A percentile compares a stretch with the other conserved stretches of the same genome.
phyloP scores from a whole-genome alignment of 2,329 filamentous ascomycete genomes.

The Fusarium sp. region DNA sequence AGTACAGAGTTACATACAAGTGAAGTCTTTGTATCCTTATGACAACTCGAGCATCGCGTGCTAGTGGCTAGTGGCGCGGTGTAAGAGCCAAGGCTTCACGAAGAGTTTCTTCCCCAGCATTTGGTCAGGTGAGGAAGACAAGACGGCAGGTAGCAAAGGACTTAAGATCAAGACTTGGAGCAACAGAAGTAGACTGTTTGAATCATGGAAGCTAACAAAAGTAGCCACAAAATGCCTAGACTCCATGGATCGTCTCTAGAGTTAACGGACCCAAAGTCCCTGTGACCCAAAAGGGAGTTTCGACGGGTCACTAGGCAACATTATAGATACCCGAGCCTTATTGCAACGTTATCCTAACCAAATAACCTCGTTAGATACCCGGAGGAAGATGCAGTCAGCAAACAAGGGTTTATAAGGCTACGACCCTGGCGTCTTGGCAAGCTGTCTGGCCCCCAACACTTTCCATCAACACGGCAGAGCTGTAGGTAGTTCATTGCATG shows the following conservation, averaged over 20 bases:
- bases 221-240: background rate
- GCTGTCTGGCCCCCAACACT: background rate
- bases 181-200: rapidly evolving
- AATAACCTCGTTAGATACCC: background rate
- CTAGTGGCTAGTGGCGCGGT: background rate
- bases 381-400: background rate
- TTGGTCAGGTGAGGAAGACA: background rate
- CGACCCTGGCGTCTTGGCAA: background rate
- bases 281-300: background rate
- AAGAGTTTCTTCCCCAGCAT: background rate
- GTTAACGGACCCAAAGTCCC: background rate
- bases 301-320: background rate
- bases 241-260: background rate
- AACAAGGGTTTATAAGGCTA: background rate
- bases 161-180: background rate
- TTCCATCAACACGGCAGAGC: background rate
- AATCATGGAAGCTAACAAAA: background rate
- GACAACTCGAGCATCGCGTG: background rate
- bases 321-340: background rate
- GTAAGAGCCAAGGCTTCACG: background rate
- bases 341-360: background rate
- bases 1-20: background rate
- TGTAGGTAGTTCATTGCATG: background rate
- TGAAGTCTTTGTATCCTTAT: background rate
- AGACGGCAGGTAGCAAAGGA: too few relatives aligned